A percentile compares a stretch with the other conserved stretches of the same genome.
Evolutionary conservation across 805 yeast species (phyloP).

Genomic region (Komagataella phaffii): DNA sequence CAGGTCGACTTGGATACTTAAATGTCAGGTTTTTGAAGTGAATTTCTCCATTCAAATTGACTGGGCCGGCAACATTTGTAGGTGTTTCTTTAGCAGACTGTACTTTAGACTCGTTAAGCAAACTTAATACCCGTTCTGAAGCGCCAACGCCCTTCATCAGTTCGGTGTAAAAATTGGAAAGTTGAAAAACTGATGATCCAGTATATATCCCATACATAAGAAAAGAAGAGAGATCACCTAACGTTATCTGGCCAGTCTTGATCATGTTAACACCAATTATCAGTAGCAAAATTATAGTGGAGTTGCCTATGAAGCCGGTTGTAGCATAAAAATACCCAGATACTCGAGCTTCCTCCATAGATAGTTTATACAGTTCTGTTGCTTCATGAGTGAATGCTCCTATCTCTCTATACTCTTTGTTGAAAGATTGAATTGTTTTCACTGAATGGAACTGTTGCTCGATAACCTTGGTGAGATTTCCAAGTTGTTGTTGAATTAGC

Average conservation of each 20-base stretch:
- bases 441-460: conserved; percentile 85
- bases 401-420: conserved; percentile 72
- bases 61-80: not conserved
- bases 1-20: conserved; percentile 75
- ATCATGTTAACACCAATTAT: conserved; percentile 79
- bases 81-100: conserved; percentile 15
- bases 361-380: conserved; percentile 47
- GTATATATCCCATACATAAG: conserved; percentile 94
- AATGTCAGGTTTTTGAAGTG: conserved; percentile 52
- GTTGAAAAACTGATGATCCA: conserved; percentile 83
- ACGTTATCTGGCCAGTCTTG: conserved; percentile 55
- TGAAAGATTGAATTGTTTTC: conserved; percentile 81
- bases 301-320: conserved; percentile 77
- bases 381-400: conserved; percentile 64
- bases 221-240: conserved; percentile 85
- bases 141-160: conserved; percentile 97
- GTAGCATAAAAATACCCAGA: conserved; percentile 67
- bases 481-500: conserved; percentile 71
- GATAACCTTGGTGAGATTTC: conserved; percentile 75
- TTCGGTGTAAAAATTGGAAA: conserved; percentile 86
- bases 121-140: conserved; percentile 79
- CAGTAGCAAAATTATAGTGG: conserved; percentile 62
- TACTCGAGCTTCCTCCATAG: conserved; percentile 67
- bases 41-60: conserved; percentile 35
- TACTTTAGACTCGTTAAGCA: conserved; percentile 51